phyloP scores from a whole-genome alignment of 768 basidiomycete genomes.

The Collybia mongolica region DNA sequence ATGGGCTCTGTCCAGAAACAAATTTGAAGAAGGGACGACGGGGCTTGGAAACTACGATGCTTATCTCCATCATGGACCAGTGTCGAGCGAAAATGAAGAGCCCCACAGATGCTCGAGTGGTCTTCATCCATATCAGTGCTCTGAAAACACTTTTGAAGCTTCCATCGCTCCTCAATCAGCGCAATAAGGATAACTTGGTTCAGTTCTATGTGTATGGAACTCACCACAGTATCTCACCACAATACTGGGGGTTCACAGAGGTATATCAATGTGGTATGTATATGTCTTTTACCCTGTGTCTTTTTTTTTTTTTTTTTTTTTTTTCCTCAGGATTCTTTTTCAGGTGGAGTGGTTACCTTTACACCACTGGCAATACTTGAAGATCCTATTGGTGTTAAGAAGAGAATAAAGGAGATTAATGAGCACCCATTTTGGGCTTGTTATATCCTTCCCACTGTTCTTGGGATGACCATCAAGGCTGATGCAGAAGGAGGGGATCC shows the following conservation, averaged over 20 bases:
- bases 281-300: background rate
- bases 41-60: slow-evolving; percentile 41
- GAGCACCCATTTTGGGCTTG: slow-evolving; percentile 69
- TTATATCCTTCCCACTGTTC: slow-evolving; percentile 62
- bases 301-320: background rate
- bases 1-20: slow-evolving; percentile 46
- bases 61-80: slow-evolving; percentile 43
- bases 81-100: slow-evolving; percentile 38
- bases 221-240: slow-evolving; percentile 47
- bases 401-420: slow-evolving; percentile 48
- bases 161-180: slow-evolving; percentile 46
- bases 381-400: slow-evolving; percentile 45
- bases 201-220: slow-evolving; percentile 73
- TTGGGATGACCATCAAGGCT: slow-evolving; percentile 53
- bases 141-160: slow-evolving; percentile 47
- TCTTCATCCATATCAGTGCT: slow-evolving; percentile 70
- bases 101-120: slow-evolving; percentile 37
- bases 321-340: background rate
- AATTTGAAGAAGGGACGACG: slow-evolving; percentile 25
- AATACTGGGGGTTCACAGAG: slow-evolving; percentile 61
- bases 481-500: slow-evolving; percentile 39
- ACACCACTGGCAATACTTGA: slow-evolving; percentile 58
- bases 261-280: slow-evolving; percentile 66
- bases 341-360: slow-evolving; percentile 76
- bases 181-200: slow-evolving; percentile 40